phyloP scores from a whole-genome alignment of 768 basidiomycete genomes.

The Trametes gibbosa region DNA sequence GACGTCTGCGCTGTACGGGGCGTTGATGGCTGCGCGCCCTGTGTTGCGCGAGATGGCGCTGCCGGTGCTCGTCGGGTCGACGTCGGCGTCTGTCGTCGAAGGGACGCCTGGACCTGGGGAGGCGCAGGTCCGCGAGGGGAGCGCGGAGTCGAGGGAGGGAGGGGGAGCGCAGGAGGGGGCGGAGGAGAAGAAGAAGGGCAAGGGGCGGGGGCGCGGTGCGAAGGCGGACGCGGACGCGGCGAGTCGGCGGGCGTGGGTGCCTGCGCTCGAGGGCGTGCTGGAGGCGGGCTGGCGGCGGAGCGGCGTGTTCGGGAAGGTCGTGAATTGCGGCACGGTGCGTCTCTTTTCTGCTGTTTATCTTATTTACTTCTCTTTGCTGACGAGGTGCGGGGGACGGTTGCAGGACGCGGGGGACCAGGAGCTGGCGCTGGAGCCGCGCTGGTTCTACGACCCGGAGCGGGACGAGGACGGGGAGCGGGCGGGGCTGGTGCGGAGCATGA shows the following conservation, averaged over 20 bases:
- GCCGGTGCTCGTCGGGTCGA: not conserved
- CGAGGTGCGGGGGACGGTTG: not conserved
- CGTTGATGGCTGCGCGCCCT: conserved; percentile 53
- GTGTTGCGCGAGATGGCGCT: conserved; percentile 34
- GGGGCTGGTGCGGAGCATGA: conserved; percentile 61
- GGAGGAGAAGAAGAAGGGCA: conserved; percentile 24
- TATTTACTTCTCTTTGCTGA: not conserved
- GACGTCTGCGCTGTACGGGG: conserved; percentile 48
- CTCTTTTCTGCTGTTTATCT: not conserved
- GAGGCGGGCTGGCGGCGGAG: conserved; percentile 41
- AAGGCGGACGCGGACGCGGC: conserved; percentile 10
- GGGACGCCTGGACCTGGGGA: conserved; percentile 27
- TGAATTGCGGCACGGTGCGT: conserved; percentile 57
- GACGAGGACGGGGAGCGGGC: conserved; percentile 75
- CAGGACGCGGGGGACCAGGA: conserved; percentile 42
- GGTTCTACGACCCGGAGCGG: conserved; percentile 75
- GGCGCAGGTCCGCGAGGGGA: conserved; percentile 24
- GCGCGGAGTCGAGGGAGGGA: not conserved
- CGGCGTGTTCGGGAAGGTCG: conserved; percentile 73
- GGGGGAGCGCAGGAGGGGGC: not conserved
- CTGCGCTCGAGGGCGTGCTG: conserved; percentile 49
- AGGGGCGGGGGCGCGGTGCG: conserved; percentile 24
- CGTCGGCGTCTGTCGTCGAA: not conserved
- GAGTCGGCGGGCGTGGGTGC: conserved; percentile 39
- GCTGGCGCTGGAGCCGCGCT: conserved; percentile 55